Conservation (phyloP, 306 rosid genomes). For the Acmispon strigosus region DNA sequence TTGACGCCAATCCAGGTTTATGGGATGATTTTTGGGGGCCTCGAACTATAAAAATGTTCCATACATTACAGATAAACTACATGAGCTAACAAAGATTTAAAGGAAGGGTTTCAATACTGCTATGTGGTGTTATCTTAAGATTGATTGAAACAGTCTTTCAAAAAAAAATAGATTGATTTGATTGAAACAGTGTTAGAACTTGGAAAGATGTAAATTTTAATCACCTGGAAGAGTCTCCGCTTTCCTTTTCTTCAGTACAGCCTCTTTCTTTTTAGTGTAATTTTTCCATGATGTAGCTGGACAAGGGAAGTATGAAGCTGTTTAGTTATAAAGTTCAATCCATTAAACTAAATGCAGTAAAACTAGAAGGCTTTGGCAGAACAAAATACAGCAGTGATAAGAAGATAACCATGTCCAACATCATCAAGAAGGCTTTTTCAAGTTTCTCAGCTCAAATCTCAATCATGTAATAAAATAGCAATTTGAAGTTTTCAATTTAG, state of each 20-base stretch:
- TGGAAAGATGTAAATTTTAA: constrained; percentile 23
- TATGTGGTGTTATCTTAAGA: not conserved
- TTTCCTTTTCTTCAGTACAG: constrained; percentile 70
- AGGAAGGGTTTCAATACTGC: constrained; percentile 4
- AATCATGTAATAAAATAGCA: not conserved
- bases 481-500: not conserved
- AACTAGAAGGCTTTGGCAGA: constrained; percentile 12
- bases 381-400: constrained; percentile 20
- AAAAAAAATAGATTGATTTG: too few species aligned
- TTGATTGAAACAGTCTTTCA: not conserved
- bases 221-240: constrained; percentile 73
- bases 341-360: constrained; percentile 8
- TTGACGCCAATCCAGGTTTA: constrained; percentile 51
- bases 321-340: constrained; percentile 7
- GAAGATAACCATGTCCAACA: constrained; percentile 12
- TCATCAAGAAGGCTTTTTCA: not conserved
- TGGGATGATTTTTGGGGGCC: constrained; percentile 55
- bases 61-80: constrained; percentile 10
- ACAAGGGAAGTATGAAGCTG: constrained; percentile 30
- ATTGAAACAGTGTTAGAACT: not conserved
- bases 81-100: not conserved
- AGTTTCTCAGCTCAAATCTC: constrained; percentile 6
- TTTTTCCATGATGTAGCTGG: constrained; percentile 74
- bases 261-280: constrained; percentile 67
- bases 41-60: constrained; percentile 32